Percentiles rank a stretch among this genome's conserved stretches.
Conservation (phyloP, 2,329 filamentous ascomycete genomes). For the Colletotrichum musae region DNA sequence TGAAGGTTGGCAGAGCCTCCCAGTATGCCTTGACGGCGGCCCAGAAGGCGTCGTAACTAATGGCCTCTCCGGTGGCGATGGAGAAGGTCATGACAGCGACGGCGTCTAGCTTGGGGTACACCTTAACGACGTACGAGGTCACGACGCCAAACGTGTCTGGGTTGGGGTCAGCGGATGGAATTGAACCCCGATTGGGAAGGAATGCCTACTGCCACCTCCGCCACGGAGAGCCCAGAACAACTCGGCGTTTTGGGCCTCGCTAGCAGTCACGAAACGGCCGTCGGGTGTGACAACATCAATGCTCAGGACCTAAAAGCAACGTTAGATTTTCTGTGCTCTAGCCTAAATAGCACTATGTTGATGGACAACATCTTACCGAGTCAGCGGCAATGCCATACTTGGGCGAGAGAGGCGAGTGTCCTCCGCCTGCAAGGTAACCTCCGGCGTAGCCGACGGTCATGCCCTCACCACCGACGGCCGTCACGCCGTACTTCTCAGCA, state of each 20-base stretch:
- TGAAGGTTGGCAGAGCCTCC: slow-evolving; percentile 43
- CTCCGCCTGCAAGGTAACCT: slow-evolving; percentile 72
- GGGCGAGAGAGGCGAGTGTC: slow-evolving; percentile 67
- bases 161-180: slow-evolving; percentile 53
- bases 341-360: slow-evolving; percentile 57
- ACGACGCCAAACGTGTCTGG: slow-evolving; percentile 71
- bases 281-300: slow-evolving; percentile 63
- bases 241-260: slow-evolving; percentile 57
- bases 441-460: slow-evolving; percentile 69
- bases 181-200: rapidly evolving
- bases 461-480: slow-evolving; percentile 69
- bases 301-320: slow-evolving; percentile 48
- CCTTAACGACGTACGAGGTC: slow-evolving; percentile 66
- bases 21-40: slow-evolving; percentile 45
- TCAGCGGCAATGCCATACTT: slow-evolving; percentile 71
- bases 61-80: slow-evolving; percentile 48
- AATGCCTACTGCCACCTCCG: slow-evolving; percentile 50
- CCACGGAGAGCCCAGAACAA: slow-evolving; percentile 57
- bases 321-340: neutral
- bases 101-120: slow-evolving; percentile 56
- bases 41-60: slow-evolving; percentile 47
- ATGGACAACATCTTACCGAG: slow-evolving; percentile 54
- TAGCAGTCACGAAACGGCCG: slow-evolving; percentile 57
- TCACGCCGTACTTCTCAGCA: slow-evolving; percentile 60
- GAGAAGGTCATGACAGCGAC: slow-evolving; percentile 60